These are phyloP conservation scores for Globisporangium splendens DNA, from an alignment of 352 stramenopile genomes.

Conservation along the genomic window DNA sequence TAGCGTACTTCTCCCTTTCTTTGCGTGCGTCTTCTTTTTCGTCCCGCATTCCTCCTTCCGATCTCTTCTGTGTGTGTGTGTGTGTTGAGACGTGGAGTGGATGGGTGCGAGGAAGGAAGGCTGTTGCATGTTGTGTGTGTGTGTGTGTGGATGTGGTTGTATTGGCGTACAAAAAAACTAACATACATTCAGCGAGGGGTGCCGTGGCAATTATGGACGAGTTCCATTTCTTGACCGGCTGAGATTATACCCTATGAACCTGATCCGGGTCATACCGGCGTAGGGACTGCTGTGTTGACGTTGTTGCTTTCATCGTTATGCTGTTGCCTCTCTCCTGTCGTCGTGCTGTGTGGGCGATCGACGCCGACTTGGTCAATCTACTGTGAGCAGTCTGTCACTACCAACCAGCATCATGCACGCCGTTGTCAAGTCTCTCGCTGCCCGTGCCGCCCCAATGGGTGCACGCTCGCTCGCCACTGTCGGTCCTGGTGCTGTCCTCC, in stretches of 20 bases:
- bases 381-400: background rate
- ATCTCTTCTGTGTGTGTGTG: background rate
- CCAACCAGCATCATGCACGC: conserved; percentile 28
- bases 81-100: background rate
- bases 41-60: too few relatives aligned
- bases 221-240: conserved; percentile 47
- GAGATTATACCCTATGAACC: conserved; percentile 70
- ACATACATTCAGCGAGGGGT: conserved; percentile 52
- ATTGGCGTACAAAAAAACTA: conserved; percentile 20
- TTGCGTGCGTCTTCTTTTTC: background rate
- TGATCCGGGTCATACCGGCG: conserved; percentile 64
- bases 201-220: conserved; percentile 42
- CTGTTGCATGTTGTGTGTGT: conserved; percentile 7
- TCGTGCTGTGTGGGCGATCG: conserved; percentile 4
- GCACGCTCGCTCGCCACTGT: conserved; percentile 44
- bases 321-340: conserved; percentile 10
- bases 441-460: conserved; percentile 13
- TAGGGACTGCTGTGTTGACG: conserved; percentile 58
- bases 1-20: conserved; percentile 9
- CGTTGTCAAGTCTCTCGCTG: conserved; percentile 32
- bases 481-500: conserved; percentile 37
- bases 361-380: background rate
- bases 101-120: background rate
- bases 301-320: conserved; percentile 16
- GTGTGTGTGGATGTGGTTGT: conserved; percentile 1